A percentile compares a stretch with the other conserved stretches of the same genome.
Evolutionary conservation across 73 alveolate species (phyloP).

Genomic region (Urostyla sp.): DNA sequence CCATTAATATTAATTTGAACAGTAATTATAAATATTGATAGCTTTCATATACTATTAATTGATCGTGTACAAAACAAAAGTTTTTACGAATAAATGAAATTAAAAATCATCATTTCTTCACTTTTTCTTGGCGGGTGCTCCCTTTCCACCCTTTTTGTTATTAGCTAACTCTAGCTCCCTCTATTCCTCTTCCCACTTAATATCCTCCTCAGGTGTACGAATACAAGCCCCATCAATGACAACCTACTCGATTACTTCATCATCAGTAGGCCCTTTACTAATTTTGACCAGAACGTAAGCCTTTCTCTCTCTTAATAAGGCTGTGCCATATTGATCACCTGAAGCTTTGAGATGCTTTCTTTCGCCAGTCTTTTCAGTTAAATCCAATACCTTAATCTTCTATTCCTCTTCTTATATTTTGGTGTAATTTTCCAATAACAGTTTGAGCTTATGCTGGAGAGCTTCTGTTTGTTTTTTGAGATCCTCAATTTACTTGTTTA

Average conservation of each 20-base stretch:
- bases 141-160: slow-evolving; percentile 37
- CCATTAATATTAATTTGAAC: too few relatives aligned
- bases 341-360: slow-evolving; percentile 58
- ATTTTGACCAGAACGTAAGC: slow-evolving; percentile 44
- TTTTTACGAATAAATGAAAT: neutral
- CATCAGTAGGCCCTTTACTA: slow-evolving; percentile 49
- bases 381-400: slow-evolving; percentile 37
- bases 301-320: slow-evolving; percentile 57
- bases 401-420: slow-evolving; percentile 32
- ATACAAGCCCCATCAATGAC: slow-evolving; percentile 68
- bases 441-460: neutral
- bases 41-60: neutral
- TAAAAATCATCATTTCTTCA: neutral
- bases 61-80: too few relatives aligned
- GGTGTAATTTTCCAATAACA: neutral
- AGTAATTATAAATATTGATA: too few relatives aligned
- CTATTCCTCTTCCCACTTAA: slow-evolving; percentile 54
- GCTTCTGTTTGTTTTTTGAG: slow-evolving; percentile 44
- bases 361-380: slow-evolving; percentile 59
- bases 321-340: slow-evolving; percentile 55
- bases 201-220: slow-evolving; percentile 71
- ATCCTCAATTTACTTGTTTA: slow-evolving; percentile 25
- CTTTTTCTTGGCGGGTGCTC: slow-evolving; percentile 43
- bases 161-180: slow-evolving; percentile 28
- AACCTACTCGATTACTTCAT: slow-evolving; percentile 37